These are phyloP conservation scores for Picea sitchensis DNA, from an alignment of 75 land plant genomes.

Conservation along the genomic window DNA sequence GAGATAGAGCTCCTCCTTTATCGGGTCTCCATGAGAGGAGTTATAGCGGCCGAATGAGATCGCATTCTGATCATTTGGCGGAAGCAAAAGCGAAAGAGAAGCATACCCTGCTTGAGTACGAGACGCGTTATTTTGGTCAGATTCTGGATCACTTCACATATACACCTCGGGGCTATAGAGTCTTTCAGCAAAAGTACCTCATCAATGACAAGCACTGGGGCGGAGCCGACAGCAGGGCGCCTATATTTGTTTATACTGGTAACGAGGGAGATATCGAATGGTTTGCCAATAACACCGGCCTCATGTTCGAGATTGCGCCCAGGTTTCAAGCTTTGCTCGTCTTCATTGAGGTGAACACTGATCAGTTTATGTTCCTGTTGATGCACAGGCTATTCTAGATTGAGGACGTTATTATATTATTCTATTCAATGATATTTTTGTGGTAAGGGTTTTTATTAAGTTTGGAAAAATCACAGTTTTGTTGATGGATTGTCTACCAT, in stretches of 20 bases:
- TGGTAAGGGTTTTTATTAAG: too few relatives aligned
- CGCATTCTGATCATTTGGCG: too few relatives aligned
- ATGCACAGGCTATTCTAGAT: neutral
- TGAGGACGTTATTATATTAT: neutral
- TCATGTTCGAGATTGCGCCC: slow-evolving; percentile 53
- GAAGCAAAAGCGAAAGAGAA: too few relatives aligned
- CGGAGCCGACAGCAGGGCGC: slow-evolving; percentile 35
- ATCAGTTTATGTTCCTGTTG: slow-evolving; percentile 1
- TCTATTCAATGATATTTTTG: neutral
- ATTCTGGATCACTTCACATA: slow-evolving; percentile 66
- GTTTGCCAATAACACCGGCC: slow-evolving; percentile 73
- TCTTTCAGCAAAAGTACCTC: slow-evolving; percentile 62
- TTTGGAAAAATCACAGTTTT: too few relatives aligned
- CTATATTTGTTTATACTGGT: slow-evolving; percentile 73
- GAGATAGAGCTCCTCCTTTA: too few relatives aligned
- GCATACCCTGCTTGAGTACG: neutral
- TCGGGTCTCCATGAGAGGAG: too few relatives aligned
- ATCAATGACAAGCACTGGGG: slow-evolving; percentile 57
- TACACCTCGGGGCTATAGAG: slow-evolving; percentile 37
- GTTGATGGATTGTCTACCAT: too few relatives aligned
- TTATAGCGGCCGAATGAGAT: too few relatives aligned
- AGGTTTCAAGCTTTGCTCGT: slow-evolving; percentile 55
- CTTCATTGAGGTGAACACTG: slow-evolving; percentile 55
- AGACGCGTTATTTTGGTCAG: slow-evolving; percentile 37
- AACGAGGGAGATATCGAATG: slow-evolving; percentile 75